Evolutionary conservation across 805 yeast genomes (phyloP).

Genomic region (Candida sanyiensis): DNA sequence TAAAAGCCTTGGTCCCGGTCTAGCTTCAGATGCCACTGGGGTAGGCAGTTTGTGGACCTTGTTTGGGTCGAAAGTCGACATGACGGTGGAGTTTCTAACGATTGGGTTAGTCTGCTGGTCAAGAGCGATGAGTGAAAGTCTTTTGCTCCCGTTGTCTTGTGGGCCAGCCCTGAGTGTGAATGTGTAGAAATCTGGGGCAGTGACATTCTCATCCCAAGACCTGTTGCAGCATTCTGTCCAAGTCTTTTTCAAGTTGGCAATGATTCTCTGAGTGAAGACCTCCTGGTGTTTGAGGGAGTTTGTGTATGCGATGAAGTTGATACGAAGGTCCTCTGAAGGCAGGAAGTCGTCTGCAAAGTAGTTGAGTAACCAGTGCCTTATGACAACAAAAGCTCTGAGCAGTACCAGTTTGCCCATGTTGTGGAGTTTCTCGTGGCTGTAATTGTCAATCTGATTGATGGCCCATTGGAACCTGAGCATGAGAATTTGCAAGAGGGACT

Average conservation of each 20-base stretch:
- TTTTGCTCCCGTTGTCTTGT: slow-evolving; percentile 22
- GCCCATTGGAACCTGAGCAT: slow-evolving; percentile 72
- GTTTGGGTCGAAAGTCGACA: slow-evolving; percentile 26
- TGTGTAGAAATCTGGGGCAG: slow-evolving; percentile 14
- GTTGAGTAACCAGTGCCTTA: slow-evolving; percentile 87
- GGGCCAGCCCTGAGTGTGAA: slow-evolving; percentile 26
- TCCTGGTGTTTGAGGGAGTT: slow-evolving; percentile 17
- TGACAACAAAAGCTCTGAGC: slow-evolving; percentile 76
- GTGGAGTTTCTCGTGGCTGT: slow-evolving; percentile 24
- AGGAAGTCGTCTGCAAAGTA: slow-evolving; percentile 84
- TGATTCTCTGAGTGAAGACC: slow-evolving; percentile 30
- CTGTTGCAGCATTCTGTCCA: slow-evolving; percentile 39
- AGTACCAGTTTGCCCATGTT: slow-evolving; percentile 60
- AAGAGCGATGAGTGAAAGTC: slow-evolving; percentile 34
- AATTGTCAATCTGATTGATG: slow-evolving; percentile 32
- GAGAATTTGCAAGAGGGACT: slow-evolving; percentile 53
- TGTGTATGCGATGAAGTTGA: slow-evolving; percentile 35
- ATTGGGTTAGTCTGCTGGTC: slow-evolving; percentile 34
- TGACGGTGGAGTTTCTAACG: slow-evolving; percentile 36
- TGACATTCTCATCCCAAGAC: slow-evolving; percentile 29
- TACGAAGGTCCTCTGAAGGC: slow-evolving; percentile 42
- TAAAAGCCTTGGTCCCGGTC: slow-evolving; percentile 16
- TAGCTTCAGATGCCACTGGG: neutral
- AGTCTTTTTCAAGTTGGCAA: slow-evolving; percentile 41
- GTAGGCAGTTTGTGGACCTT: slow-evolving; percentile 21